phyloP scores from a whole-genome alignment of 441 rosid genomes.

The Mallotus repandus region DNA sequence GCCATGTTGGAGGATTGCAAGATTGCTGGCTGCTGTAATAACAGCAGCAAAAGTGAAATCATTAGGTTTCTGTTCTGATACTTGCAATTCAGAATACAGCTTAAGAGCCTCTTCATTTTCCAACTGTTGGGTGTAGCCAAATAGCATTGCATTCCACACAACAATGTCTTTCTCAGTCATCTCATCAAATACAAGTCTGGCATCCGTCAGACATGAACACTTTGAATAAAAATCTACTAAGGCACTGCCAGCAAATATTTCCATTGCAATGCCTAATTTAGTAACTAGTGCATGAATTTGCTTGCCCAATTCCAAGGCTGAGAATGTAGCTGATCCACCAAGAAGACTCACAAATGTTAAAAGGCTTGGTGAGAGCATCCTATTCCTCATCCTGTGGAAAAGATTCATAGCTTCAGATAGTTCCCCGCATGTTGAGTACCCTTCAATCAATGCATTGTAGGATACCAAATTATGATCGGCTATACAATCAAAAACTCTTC shows the following conservation, averaged over 20 bases:
- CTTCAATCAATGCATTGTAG: constrained; percentile 70
- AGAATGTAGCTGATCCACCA: constrained; percentile 51
- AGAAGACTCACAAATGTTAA: constrained; percentile 77
- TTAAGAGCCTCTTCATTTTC: constrained; percentile 62
- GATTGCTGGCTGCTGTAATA: constrained; percentile 55
- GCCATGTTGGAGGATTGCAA: constrained; percentile 62
- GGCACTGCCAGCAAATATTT: constrained; percentile 55
- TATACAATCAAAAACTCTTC: constrained; percentile 50
- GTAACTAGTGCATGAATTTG: constrained; percentile 66
- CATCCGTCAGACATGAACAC: constrained; percentile 44
- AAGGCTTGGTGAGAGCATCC: constrained; percentile 42
- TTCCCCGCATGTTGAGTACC: constrained; percentile 57
- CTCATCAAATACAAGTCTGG: constrained; percentile 61
- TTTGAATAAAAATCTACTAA: constrained; percentile 67
- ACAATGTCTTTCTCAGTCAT: constrained; percentile 65
- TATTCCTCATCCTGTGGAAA: constrained; percentile 55
- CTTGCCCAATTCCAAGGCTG: constrained; percentile 44
- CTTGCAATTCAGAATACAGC: constrained; percentile 46
- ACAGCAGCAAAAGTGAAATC: constrained; percentile 63
- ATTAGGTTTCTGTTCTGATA: constrained; percentile 49
- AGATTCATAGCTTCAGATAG: constrained; percentile 50
- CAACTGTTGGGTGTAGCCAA: constrained; percentile 56
- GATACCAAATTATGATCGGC: constrained; percentile 45
- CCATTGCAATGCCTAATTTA: constrained; percentile 46
- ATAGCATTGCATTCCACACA: constrained; percentile 72